phyloP scores from a whole-genome alignment of 2,329 filamentous ascomycete species.

The Apiospora malaysiana region DNA sequence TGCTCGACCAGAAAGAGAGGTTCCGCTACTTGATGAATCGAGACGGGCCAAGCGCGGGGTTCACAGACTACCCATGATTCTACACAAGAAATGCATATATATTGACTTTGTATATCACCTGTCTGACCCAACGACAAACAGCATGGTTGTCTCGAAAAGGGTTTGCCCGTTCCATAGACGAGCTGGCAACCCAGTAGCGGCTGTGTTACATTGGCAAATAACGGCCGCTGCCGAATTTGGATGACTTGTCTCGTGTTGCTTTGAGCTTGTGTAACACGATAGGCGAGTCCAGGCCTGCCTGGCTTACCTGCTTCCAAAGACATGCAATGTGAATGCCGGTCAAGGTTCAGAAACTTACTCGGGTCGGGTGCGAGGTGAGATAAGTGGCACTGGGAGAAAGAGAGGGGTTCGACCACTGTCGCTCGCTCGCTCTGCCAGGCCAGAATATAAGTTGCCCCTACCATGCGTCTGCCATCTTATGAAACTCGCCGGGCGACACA shows the following conservation, averaged over 20 bases:
- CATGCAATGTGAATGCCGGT: neutral
- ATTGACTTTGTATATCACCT: neutral
- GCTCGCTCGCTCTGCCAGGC: neutral
- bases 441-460: neutral
- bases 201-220: neutral
- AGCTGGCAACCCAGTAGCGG: neutral
- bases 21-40: conserved; percentile 54
- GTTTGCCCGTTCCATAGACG: too few species aligned
- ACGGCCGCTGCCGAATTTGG: neutral
- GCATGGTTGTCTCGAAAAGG: neutral
- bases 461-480: neutral
- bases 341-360: neutral
- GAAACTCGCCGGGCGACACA: neutral
- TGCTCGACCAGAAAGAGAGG: conserved; percentile 46
- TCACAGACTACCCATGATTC: conserved; percentile 47
- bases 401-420: neutral
- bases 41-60: conserved; percentile 53
- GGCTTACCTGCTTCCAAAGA: neutral
- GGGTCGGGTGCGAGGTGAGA: neutral
- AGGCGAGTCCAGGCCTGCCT: neutral
- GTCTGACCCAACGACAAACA: neutral
- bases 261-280: neutral
- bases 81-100: neutral
- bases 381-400: neutral
- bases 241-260: neutral